Percentiles rank a stretch among this genome's conserved stretches.
phyloP scores from a whole-genome alignment of 257 asterid genomes.

The Paraleonurus japonicus region DNA sequence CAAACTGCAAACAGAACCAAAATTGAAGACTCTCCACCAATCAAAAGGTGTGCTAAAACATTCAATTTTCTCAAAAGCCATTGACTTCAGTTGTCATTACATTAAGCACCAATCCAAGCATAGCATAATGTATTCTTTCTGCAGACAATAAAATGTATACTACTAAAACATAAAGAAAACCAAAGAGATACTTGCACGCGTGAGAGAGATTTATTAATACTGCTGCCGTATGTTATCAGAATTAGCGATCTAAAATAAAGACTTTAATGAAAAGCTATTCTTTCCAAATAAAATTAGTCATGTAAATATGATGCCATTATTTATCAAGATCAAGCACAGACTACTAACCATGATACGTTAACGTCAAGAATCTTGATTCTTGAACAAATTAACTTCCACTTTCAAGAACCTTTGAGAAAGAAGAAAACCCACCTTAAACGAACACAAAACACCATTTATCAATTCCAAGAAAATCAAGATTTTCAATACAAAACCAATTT shows the following conservation, averaged over 20 bases:
- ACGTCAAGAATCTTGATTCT: conserved; percentile 14
- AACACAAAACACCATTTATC: background rate
- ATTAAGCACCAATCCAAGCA: background rate
- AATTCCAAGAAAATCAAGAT: background rate
- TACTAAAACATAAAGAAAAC: background rate
- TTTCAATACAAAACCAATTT: background rate
- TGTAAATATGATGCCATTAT: background rate
- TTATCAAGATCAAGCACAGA: conserved; percentile 6
- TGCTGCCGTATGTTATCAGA: conserved; percentile 3
- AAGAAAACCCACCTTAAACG: background rate
- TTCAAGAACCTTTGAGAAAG: background rate
- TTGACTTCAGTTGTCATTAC: conserved; percentile 12
- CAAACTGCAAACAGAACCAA: conserved; percentile 48
- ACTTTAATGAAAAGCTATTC: background rate
- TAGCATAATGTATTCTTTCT: background rate
- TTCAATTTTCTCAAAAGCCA: conserved; percentile 17
- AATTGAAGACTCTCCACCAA: background rate
- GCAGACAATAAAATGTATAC: background rate
- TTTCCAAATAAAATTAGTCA: background rate
- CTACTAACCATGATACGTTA: background rate
- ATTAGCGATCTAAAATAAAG: background rate
- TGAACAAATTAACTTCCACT: conserved; percentile 4
- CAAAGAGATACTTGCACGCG: background rate
- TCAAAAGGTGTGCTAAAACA: background rate
- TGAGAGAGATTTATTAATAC: background rate